phyloP scores from a whole-genome alignment of 345 rosid genomes.

The Rhodomyrtus tomentosa region DNA sequence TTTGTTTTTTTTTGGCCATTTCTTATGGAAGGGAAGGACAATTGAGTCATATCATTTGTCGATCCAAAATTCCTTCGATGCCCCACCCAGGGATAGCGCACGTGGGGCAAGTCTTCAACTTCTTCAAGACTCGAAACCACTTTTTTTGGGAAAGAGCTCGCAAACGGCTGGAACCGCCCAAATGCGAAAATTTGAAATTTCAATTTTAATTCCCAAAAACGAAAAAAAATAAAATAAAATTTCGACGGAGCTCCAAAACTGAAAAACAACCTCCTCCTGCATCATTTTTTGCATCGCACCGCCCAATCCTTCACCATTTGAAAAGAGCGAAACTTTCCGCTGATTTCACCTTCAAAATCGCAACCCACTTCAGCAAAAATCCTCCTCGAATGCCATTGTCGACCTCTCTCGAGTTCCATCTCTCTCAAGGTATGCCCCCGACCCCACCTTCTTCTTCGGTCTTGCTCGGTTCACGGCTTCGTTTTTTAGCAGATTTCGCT shows the following conservation, averaged over 20 bases:
- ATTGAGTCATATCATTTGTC: background rate
- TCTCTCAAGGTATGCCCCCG: background rate
- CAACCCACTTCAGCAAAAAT: background rate
- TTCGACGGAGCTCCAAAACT: background rate
- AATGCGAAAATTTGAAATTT: background rate
- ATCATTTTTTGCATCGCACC: background rate
- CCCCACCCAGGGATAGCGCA: background rate
- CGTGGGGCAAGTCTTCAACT: background rate
- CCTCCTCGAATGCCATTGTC: background rate
- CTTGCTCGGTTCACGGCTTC: background rate
- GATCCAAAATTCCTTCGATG: background rate
- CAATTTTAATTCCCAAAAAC: background rate
- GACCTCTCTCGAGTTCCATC: background rate
- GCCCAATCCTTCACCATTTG: background rate
- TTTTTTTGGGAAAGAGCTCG: background rate
- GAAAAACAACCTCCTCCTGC: background rate
- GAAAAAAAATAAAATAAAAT: background rate
- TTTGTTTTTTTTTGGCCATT: background rate
- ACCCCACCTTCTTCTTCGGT: background rate
- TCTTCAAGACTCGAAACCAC: background rate
- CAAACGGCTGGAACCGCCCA: background rate
- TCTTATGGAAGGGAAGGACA: background rate
- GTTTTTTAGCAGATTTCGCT: background rate
- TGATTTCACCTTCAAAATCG: slow-evolving; percentile 9
- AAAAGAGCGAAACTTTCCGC: slow-evolving; percentile 20